Evolutionary conservation across 1,284 basidiomycete genomes (phyloP), one percentile per base, ranked within the genome.

Genomic region (Malassezia pachydermatis): DNA sequence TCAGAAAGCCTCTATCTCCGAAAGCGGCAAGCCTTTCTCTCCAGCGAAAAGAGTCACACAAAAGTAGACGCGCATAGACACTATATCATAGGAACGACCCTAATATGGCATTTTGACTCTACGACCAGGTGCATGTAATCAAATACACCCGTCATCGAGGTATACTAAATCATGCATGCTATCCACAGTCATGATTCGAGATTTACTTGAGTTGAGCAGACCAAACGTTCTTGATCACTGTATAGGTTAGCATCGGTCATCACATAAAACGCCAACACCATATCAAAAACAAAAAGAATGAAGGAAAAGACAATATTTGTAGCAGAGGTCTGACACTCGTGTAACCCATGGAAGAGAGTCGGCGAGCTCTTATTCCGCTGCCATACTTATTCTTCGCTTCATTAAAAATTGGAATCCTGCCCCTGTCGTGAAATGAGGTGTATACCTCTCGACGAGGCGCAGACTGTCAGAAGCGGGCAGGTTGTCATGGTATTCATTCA

Each of bases 281-380:
- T 22, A 22, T 19, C 36, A 14, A 19, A 25, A 24, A 19, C 22
- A n/a, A 20, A 48, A 30, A 24, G 23, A 29, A 44, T 19, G 20
- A 29, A 39, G 37, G 44, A 41, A 19, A 14, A 14, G 32, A 13
- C 19, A 25, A 5, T 20, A 23, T 29, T 60, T 68, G 60, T 68
- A 45, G 61, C 59, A 59, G 57, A 58, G 59, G 61, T 67, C 63
- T 67, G 65, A 67, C 65, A 59, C 65, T 67, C 65, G 54, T 44
- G 40, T 34, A 54, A 50, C 56, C 59, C 62, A 64, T 55, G 58
- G 54, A 59, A 54, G 38, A 39, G 45, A 48, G 51, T 57, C 56
- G 25, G 44, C 49, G 57, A 67, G 65, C 62, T 67, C 65, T 67
- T 65, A 67, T 59, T 58, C 60, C 58, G 58, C 59, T 53, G 41